Base-by-base conservation (phyloP, 2,329 filamentous ascomycete genomes). In the Aspergillus viridinutans region DNA sequence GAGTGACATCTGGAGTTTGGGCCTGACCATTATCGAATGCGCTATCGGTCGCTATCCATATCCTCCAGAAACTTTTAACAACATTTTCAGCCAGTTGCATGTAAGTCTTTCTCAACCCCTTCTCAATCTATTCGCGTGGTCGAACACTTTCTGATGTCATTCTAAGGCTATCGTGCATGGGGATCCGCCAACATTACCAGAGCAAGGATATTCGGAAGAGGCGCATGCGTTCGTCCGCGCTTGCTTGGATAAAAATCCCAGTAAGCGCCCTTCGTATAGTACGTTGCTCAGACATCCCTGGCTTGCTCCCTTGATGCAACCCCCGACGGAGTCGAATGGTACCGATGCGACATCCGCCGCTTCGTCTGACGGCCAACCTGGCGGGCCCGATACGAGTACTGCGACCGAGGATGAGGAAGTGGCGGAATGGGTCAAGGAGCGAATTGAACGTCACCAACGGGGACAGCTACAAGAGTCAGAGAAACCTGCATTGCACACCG, bases 1-100 rank as follows among this genome's bases (percentile, higher is more conserved):
- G 76, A 96, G 91, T 71, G 94, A 99, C 71, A 93, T 99, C 58
- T 99, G 94, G 94, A 96, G 91, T 74, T 76, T 99, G 64, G 94
- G 94, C 17, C 75, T 99, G 70, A 95, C 91, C 28, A 89, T 99
- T 62, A 96, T 99, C 66, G 94, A 99, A 75, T 97, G 93, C 73
- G 93, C 93, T 25, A 86, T 95, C 80, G 94, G 94, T 49, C 84
- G 88, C 66, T 99, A 99, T 73, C 94, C 94, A 1, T 99, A 99
- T 68, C 93, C 94, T 4, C 93, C 94, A 0, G 94, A 99, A 74
- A 94, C 95, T 1, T 97, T 95, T 64, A 94, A 93, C 72, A 97
- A 96, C 69, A 99, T 99, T 64, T 97, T 99, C 80, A 95, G 91
- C 68, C 94, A 99, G 72, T 81, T 99, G 35, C 95, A 89, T 68